Conservation (phyloP, 2,329 filamentous ascomycete species). For the Rhynchosporium graminicola region DNA sequence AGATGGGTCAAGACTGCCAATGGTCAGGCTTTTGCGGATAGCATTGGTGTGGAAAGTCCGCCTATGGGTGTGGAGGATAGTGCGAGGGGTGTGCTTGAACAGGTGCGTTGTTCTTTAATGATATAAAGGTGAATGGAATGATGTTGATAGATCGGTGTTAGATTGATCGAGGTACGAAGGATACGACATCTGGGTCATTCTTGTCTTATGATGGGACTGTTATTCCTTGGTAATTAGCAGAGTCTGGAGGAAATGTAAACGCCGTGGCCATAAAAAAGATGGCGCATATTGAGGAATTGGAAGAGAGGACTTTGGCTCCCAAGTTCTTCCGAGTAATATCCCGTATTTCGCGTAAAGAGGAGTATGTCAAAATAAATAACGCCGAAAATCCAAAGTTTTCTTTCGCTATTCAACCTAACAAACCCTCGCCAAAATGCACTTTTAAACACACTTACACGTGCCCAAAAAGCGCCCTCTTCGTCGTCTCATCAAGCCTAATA, state of each 20-base stretch:
- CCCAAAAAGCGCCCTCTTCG: not conserved
- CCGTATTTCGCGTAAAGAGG: too few species aligned
- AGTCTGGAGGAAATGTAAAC: not conserved
- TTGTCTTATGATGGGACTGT: conserved; percentile 30
- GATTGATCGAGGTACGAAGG: conserved; percentile 44
- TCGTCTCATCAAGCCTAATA: not conserved
- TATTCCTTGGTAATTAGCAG: conserved; percentile 30
- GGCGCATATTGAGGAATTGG: not conserved
- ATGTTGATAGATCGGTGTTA: conserved; percentile 8
- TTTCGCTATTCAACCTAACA: not conserved
- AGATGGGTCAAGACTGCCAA: conserved; percentile 47
- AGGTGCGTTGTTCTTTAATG: conserved; percentile 24
- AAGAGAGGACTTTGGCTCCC: not conserved
- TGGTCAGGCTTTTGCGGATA: conserved; percentile 43
- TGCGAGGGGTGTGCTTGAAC: conserved; percentile 39
- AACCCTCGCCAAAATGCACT: too few species aligned
- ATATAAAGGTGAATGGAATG: too few species aligned
- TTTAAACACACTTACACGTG: not conserved
- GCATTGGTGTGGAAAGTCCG: conserved; percentile 40
- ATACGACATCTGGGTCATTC: conserved; percentile 35
- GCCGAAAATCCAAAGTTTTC: not conserved
- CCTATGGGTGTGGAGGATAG: conserved; percentile 43
- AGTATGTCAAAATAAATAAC: too few species aligned
- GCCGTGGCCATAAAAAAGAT: not conserved
- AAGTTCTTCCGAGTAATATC: too few species aligned